Conservation (phyloP, 176 grass and related monocot species). For the Eleusine coracana region DNA sequence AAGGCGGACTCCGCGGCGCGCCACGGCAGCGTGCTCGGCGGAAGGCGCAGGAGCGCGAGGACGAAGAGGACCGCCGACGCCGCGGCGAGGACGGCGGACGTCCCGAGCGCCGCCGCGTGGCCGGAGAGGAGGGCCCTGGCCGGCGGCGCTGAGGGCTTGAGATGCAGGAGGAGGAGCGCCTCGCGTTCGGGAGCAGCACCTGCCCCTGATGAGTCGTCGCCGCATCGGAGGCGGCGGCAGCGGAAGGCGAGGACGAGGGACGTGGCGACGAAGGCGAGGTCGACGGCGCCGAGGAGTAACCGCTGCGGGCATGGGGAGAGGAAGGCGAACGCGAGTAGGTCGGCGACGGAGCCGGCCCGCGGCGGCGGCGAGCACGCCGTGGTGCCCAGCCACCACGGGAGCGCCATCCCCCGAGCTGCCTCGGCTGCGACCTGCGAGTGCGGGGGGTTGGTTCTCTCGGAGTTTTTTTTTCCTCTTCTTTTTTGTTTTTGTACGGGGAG, state of each 20-base stretch:
- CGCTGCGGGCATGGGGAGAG: constrained; percentile 40
- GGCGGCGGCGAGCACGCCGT: constrained; percentile 28
- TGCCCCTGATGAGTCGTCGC: background rate
- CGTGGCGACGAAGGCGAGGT: constrained; percentile 33
- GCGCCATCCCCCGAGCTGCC: background rate
- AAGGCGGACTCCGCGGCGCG: constrained; percentile 2
- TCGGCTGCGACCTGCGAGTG: too few species aligned
- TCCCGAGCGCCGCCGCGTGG: constrained; percentile 18
- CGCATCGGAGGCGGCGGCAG: background rate
- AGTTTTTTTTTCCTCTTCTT: too few species aligned
- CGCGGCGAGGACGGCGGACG: constrained; percentile 19
- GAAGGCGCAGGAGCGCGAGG: constrained; percentile 31
- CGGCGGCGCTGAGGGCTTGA: background rate
- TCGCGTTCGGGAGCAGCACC: background rate
- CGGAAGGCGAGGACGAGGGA: background rate
- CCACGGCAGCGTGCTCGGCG: constrained; percentile 12
- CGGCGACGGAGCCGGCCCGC: background rate
- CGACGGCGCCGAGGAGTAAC: constrained; percentile 22
- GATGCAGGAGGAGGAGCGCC: background rate
- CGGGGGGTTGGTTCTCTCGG: too few species aligned
- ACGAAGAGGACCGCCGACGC: constrained; percentile 37
- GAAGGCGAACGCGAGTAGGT: constrained; percentile 18
- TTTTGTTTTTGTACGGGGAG: too few species aligned
- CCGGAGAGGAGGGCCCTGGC: background rate
- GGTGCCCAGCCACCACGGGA: constrained; percentile 40